These are phyloP conservation scores for Hevea brasiliensis DNA, from an alignment of 345 rosid species.

Conservation along the genomic window DNA sequence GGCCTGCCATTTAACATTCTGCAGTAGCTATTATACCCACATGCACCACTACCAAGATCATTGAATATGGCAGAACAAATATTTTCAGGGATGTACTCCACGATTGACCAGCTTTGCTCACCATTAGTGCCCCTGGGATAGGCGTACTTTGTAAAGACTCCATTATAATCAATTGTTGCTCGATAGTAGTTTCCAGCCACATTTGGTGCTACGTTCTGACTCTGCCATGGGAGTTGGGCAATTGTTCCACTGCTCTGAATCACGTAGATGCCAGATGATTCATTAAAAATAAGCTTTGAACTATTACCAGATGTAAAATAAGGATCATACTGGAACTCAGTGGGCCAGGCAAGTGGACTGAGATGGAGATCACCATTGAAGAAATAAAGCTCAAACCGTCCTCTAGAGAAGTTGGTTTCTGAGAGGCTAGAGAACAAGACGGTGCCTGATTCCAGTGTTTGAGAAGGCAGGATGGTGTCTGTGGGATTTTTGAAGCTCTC, in stretches of 20 bases:
- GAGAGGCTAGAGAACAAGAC: conserved; percentile 16
- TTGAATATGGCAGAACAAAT: conserved; percentile 12
- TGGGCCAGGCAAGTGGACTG: conserved; percentile 22
- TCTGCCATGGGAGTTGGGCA: background rate
- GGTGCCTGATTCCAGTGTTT: conserved; percentile 25
- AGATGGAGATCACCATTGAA: conserved; percentile 18
- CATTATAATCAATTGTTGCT: conserved; percentile 35
- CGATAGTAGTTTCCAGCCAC: conserved; percentile 20
- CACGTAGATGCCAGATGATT: conserved; percentile 5
- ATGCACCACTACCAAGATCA: conserved; percentile 23
- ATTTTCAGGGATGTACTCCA: conserved; percentile 20
- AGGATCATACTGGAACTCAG: background rate
- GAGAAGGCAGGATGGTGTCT: conserved; percentile 42
- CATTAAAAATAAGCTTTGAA: conserved; percentile 12
- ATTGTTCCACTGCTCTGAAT: background rate
- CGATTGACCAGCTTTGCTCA: conserved; percentile 14
- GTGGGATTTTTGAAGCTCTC: conserved; percentile 43
- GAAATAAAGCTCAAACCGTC: conserved; percentile 27
- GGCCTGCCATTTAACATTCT: conserved; percentile 6
- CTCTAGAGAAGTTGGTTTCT: conserved; percentile 21
- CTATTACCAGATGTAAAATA: conserved; percentile 24
- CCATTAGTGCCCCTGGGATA: conserved; percentile 16
- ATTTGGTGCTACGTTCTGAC: background rate
- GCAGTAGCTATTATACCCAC: conserved; percentile 42
- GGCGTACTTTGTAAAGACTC: conserved; percentile 33